phyloP scores from a whole-genome alignment of 225 moss, liverwort and hornwort genomes.

The Bryum argenteum region DNA sequence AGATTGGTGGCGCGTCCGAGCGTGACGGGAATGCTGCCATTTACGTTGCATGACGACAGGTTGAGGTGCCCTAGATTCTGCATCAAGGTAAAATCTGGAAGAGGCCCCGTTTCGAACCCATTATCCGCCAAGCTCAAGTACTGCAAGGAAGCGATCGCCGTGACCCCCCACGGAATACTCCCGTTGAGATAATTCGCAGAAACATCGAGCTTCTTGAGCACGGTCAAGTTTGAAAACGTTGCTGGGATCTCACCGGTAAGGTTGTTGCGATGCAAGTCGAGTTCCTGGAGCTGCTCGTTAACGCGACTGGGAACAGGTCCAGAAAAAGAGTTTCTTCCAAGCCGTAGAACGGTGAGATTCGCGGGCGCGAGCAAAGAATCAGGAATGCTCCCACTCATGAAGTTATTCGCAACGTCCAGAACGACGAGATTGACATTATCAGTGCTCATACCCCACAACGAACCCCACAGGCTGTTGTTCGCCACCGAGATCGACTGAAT shows the following conservation, averaged over 20 bases:
- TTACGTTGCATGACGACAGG: slow-evolving; percentile 53
- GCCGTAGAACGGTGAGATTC: slow-evolving; percentile 35
- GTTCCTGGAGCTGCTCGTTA: slow-evolving; percentile 38
- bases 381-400: slow-evolving; percentile 44
- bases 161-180: slow-evolving; percentile 38
- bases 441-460: slow-evolving; percentile 33
- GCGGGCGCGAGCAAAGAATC: slow-evolving; percentile 38
- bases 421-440: background rate
- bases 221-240: slow-evolving; percentile 26
- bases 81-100: slow-evolving; percentile 43
- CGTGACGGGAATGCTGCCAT: slow-evolving; percentile 45
- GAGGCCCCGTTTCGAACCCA: slow-evolving; percentile 26
- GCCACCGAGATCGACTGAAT: slow-evolving; percentile 40
- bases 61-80: slow-evolving; percentile 42
- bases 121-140: slow-evolving; percentile 47
- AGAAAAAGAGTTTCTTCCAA: slow-evolving; percentile 43
- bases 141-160: slow-evolving; percentile 31
- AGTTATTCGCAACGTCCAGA: slow-evolving; percentile 51
- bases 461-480: slow-evolving; percentile 49
- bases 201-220: slow-evolving; percentile 46
- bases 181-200: slow-evolving; percentile 52
- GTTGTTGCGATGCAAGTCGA: slow-evolving; percentile 47
- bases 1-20: slow-evolving; percentile 38
- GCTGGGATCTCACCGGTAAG: slow-evolving; percentile 44
- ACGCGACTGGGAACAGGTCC: slow-evolving; percentile 37